These are phyloP conservation scores for Penicillium paradoxum DNA, from an alignment of 495 filamentous ascomycete genomes.

Conservation along the genomic window DNA sequence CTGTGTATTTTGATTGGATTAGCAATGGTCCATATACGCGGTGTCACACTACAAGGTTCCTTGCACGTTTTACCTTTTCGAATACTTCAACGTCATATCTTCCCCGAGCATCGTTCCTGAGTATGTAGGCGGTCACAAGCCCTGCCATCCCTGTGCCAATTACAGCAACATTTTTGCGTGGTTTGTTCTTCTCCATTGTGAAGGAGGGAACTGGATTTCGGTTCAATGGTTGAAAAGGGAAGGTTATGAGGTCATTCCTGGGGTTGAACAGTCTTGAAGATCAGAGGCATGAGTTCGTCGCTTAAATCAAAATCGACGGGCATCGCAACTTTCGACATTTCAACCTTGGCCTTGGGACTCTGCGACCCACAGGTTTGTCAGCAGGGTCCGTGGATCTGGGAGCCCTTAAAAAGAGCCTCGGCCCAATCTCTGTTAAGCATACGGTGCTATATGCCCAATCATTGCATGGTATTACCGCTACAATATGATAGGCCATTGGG, in stretches of 20 bases:
- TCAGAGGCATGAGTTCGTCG: background rate
- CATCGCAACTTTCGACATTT: background rate
- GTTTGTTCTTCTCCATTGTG: background rate
- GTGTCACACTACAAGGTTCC: background rate
- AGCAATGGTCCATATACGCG: background rate
- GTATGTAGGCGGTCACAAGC: slow-evolving; percentile 46
- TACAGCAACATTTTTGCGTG: slow-evolving; percentile 37
- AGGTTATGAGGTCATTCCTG: background rate
- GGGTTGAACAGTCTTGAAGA: background rate
- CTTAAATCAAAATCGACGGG: background rate
- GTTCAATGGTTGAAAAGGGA: background rate
- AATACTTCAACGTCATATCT: slow-evolving; percentile 46
- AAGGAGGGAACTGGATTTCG: background rate
- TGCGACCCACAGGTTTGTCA: background rate
- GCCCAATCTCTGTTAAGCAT: background rate
- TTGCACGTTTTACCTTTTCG: slow-evolving; percentile 33
- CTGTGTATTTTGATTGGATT: background rate
- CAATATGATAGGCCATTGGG: too few relatives aligned
- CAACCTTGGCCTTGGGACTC: background rate
- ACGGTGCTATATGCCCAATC: too few relatives aligned
- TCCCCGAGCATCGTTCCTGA: slow-evolving; percentile 36
- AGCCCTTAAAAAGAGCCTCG: background rate
- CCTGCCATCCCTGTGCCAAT: slow-evolving; percentile 54
- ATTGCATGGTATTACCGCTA: too few relatives aligned
- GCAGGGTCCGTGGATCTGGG: background rate